Evolutionary conservation across 257 asterid species (phyloP), one percentile per base, ranked within the genome.

Genomic region (Solanum medicagineum): DNA sequence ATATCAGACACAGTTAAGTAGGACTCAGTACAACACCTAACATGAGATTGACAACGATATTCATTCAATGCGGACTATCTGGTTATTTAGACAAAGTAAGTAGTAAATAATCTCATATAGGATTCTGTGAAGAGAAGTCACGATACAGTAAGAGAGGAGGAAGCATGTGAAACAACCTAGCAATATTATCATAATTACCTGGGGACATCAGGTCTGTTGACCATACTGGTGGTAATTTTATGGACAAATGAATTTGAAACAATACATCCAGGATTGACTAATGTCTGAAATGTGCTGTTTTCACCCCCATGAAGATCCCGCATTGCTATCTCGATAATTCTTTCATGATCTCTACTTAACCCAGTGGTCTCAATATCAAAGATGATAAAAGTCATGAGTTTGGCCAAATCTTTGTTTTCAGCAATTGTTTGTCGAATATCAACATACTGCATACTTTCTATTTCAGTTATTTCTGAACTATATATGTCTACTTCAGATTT

Each of bases 281-380:
- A 93, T 57, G 96, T 89, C 95, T 96, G 94, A 24, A 96, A 94
- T 84, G 94, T 93, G 93, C 98, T 91, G 88, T 93, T 91, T 70
- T 87, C 92, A 83, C 98, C 99, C 60, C 99, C 98, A 89, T 90
- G 90, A 83, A 96, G 95, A 90, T 96, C 99, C 91, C 91, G 97
- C 70, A 92, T 85, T 59, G 98, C 99, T 79, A 96, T 87, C 94
- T 96, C 99, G 83, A 96, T 83, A 63, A 96, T 94, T 80, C 97
- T 90, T 70, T 93, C 90, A 10, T 3, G 74, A 51, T 88, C 93
- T 85, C 91, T 91, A 84, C 89, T 56, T 44, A 96, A 90, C 81
- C 99, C 99, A 47, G 99, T 96, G 63, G 99, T 96, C 87, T 96
- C 99, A 77, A 94, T 89, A 87, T 96, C 97, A 53, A 94, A 96